Evolutionary conservation across 305 asterid species (phyloP).

Genomic region (Vinca major): DNA sequence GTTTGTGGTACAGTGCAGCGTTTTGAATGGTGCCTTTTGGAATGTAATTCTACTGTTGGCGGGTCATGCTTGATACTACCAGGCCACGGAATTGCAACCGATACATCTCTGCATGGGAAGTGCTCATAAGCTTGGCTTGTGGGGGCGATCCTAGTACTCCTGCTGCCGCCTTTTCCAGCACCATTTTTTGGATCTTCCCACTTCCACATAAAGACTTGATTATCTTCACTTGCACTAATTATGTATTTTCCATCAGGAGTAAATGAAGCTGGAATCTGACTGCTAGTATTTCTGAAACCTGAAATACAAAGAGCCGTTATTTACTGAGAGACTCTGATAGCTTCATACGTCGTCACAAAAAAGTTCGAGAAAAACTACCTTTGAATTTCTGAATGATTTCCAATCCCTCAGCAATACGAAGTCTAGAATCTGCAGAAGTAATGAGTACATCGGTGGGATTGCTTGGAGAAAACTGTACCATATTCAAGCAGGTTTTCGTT

Average conservation of each 20-base stretch:
- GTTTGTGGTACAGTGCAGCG: constrained; percentile 31
- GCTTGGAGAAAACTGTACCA: constrained; percentile 55
- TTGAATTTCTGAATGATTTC: constrained; percentile 54
- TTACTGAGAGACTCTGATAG: not conserved
- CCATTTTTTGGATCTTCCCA: constrained; percentile 42
- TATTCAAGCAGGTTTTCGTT: not conserved
- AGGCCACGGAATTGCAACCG: constrained; percentile 81
- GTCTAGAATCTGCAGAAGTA: constrained; percentile 79
- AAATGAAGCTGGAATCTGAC: constrained; percentile 76
- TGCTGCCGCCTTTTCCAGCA: constrained; percentile 33
- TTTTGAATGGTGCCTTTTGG: constrained; percentile 63
- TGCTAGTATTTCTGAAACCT: constrained; percentile 84
- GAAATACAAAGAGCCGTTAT: constrained; percentile 7
- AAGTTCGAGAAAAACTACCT: constrained; percentile 33
- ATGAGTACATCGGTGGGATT: constrained; percentile 66
- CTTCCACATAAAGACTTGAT: constrained; percentile 79
- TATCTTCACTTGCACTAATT: constrained; percentile 85
- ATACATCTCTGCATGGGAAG: constrained; percentile 68
- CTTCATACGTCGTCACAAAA: constrained; percentile 4
- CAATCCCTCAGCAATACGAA: constrained; percentile 61
- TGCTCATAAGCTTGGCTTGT: constrained; percentile 57
- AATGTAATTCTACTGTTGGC: constrained; percentile 54
- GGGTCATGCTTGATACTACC: constrained; percentile 46
- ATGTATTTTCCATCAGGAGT: constrained; percentile 67
- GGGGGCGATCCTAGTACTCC: not conserved